Percentiles rank a stretch among this genome's conserved stretches.
Conservation (phyloP, 192 early-diverging fungal genomes). For the Lobulomyces angularis region DNA sequence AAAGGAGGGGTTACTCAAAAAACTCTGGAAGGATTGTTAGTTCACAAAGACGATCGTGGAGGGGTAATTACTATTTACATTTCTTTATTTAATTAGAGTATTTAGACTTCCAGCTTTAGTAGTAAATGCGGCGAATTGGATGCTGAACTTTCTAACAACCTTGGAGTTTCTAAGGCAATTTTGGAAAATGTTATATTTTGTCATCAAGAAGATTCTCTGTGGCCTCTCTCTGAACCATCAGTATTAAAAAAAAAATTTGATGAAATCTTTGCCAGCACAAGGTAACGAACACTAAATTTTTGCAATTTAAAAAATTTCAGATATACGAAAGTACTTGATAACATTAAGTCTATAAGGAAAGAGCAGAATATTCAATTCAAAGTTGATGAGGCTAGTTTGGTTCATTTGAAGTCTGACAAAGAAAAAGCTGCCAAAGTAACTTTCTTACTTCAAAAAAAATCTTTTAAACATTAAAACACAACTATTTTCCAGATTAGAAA, state of each 20-base stretch:
- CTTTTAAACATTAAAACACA: too few species aligned
- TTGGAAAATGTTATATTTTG: constrained; percentile 98
- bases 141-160: constrained; percentile 61
- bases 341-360: constrained; percentile 66
- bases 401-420: constrained; percentile 54
- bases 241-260: constrained; percentile 94
- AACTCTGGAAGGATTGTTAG: constrained; percentile 69
- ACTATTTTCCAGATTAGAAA: background rate
- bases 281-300: constrained; percentile 25
- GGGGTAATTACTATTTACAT: constrained; percentile 6
- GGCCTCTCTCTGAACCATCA: constrained; percentile 81
- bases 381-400: constrained; percentile 47
- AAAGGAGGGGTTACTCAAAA: constrained; percentile 42
- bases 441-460: too few species aligned
- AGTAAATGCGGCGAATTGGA: constrained; percentile 78
- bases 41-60: constrained; percentile 6
- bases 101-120: constrained; percentile 54
- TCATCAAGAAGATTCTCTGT: constrained; percentile 96
- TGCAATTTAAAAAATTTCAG: constrained; percentile 11
- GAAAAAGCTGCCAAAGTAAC: constrained; percentile 58
- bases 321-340: constrained; percentile 82
- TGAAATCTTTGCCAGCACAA: constrained; percentile 88
- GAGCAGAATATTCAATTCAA: constrained; percentile 50
- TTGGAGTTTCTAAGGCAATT: constrained; percentile 84
- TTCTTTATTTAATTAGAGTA: background rate